Conservation (phyloP, 1,139 yeast genomes). For the Meyerozyma guilliermondii region DNA sequence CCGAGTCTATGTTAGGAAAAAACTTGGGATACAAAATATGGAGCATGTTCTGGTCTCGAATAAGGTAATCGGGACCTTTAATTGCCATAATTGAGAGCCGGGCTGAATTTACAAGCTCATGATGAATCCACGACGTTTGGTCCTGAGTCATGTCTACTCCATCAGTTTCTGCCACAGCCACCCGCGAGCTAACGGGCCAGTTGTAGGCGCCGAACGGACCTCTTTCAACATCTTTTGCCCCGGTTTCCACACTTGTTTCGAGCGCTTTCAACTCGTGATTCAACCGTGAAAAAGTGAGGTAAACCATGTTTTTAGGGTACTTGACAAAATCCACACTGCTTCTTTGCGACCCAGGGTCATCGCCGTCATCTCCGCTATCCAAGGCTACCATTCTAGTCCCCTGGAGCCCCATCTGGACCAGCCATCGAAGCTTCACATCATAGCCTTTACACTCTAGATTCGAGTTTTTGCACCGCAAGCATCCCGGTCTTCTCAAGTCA, state of each 20-base stretch:
- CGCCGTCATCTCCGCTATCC: conserved; percentile 14
- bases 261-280: conserved; percentile 21
- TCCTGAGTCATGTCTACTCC: conserved; percentile 11
- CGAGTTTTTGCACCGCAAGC: conserved; percentile 41
- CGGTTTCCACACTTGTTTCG: conserved; percentile 13
- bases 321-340: conserved; percentile 31
- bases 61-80: conserved; percentile 34
- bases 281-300: conserved; percentile 28
- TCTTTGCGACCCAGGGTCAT: conserved; percentile 27
- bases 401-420: conserved; percentile 26
- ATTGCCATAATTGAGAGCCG: conserved; percentile 39
- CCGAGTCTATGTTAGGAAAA: conserved; percentile 41
- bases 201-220: conserved; percentile 33
- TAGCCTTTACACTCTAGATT: conserved; percentile 35
- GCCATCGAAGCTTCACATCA: conserved; percentile 37
- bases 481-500: conserved; percentile 38
- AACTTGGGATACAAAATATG: conserved; percentile 45
- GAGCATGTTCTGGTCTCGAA: conserved; percentile 40
- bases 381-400: conserved; percentile 17
- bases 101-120: conserved; percentile 31
- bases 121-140: conserved; percentile 31
- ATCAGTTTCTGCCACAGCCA: background rate
- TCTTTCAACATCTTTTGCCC: conserved; percentile 7
- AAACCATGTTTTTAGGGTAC: conserved; percentile 29
- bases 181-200: conserved; percentile 2